Evolutionary conservation across 208 protist species (phyloP).

Genomic region (Trypanosoma avium): DNA sequence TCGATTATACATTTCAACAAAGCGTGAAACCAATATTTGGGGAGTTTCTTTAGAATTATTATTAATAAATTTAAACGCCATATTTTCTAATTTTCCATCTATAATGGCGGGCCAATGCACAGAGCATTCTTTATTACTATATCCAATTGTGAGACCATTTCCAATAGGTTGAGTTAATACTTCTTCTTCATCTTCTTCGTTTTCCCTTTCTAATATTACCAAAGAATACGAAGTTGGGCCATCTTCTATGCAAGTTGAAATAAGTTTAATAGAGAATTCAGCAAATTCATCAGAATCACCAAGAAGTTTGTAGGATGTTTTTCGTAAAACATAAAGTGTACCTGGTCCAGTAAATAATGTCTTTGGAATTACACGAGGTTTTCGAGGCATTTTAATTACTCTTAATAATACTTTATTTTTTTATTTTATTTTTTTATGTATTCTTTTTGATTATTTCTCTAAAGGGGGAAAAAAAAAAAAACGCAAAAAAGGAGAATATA

Average conservation of each 20-base stretch:
- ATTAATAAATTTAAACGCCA: constrained; percentile 57
- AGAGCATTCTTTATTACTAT: constrained; percentile 32
- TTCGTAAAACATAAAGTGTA: constrained; percentile 38
- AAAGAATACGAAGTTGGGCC: too few species aligned
- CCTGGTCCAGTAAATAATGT: constrained; percentile 35
- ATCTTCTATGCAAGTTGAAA: too few species aligned
- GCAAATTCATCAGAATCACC: constrained; percentile 23
- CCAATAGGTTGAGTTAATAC: constrained; percentile 43
- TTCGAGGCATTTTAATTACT: too few species aligned
- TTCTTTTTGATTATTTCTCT: too few species aligned
- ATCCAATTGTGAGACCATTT: constrained; percentile 42
- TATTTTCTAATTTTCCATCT: constrained; percentile 30
- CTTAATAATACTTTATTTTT: not conserved
- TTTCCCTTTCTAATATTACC: too few species aligned
- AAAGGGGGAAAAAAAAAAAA: too few species aligned
- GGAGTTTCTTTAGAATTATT: constrained; percentile 9
- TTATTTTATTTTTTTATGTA: not conserved
- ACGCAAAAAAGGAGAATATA: too few species aligned
- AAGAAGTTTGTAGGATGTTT: constrained; percentile 36
- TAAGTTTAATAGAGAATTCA: not conserved
- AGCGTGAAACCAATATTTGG: constrained; percentile 18
- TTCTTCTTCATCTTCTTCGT: constrained; percentile 29
- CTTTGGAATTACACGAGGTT: not conserved
- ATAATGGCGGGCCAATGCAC: constrained; percentile 57
- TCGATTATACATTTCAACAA: constrained; percentile 59